Base-by-base conservation (phyloP, 106 monocot genomes). In the Triglochin maritima region DNA sequence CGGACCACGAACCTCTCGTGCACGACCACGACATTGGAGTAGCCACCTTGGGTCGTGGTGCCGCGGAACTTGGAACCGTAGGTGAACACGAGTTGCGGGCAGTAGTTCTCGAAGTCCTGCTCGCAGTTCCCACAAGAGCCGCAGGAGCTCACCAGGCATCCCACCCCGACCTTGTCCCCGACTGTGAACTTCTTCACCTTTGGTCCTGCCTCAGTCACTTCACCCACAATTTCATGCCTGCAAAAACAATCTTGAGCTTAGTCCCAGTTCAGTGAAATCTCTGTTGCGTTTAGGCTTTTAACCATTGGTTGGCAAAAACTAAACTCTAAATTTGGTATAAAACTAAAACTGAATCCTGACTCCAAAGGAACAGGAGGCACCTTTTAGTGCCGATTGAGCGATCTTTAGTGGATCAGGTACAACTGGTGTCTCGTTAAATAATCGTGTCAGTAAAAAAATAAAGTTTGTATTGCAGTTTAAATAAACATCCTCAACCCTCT, bases 141-240 rank as follows among this genome's bases (percentile, higher is more conserved):
- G 67, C 93, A 88, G 3, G 83, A 84, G 9, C 62, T 70, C 16
- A 93, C 81, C 77, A 93, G 14, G 78, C 82, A 82, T 5, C 91
- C 87, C 0, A 93, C 76, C 2, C 88, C 93, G 0, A 77, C 88
- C 67, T 68, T 85, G 74, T 86, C 88, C 55, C 88, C 93, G n/a
- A 79, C 60, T 77, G 80, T 82, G 67, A 86, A 83, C 47, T 80
- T 88, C 41, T 14, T 5, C 2, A 84, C 88, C 1, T 84, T 79
- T 47, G 13, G 3, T 6, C 93, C 93, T 0, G 88, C 75, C 51
- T 86, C 83, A 14, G 81, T 88, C 9, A 86, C 76, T 44, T 68
- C 12, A 2, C 88, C 88, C 4, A 73, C 83, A 44, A 93, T 85
- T 72, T 93, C 88, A 64, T 93, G 93, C 78, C 91, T 92, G 79